A percentile compares a stretch with the other conserved stretches of the same genome.
Evolutionary conservation across 139 green algal genomes (phyloP).

Genomic region (Chlamydomonas incerta): DNA sequence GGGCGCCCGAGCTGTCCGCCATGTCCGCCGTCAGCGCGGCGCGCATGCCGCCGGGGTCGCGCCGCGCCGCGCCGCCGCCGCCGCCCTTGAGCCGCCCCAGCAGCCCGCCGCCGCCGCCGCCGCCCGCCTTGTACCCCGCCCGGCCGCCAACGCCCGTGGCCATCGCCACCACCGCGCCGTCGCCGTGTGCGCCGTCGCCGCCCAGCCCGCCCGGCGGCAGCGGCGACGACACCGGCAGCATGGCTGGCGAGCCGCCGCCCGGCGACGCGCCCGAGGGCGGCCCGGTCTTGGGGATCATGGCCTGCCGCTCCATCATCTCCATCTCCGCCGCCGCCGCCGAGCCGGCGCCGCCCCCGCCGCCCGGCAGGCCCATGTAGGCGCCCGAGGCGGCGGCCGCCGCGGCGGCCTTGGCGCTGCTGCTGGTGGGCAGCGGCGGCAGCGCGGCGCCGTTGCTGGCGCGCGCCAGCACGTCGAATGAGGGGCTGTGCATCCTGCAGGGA

Average conservation of each 20-base stretch:
- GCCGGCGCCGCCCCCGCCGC: not conserved
- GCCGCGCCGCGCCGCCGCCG: not conserved
- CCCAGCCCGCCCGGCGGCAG: not conserved
- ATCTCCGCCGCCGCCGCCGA: not conserved
- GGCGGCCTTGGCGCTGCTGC: not conserved
- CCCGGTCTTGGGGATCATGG: conserved; percentile 21
- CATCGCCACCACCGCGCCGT: not conserved
- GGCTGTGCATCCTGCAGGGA: not conserved
- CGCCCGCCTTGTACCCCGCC: no score
- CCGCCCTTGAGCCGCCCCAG: no score
- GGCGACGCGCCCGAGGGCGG: no score
- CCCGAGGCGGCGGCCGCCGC: not conserved
- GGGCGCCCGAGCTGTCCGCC: not conserved
- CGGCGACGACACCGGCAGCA: not conserved
- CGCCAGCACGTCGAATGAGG: conserved; percentile 8
- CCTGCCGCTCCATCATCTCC: conserved; percentile 16
- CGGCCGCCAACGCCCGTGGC: not conserved
- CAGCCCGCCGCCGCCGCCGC: no score
- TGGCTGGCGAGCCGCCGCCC: not conserved
- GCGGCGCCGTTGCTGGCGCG: not conserved
- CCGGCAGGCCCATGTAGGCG: conserved; percentile 3
- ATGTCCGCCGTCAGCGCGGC: conserved; percentile 19
- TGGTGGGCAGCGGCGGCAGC: not conserved
- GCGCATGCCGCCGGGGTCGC: conserved; percentile 3
- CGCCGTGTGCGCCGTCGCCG: not conserved